Percentiles rank a stretch among this genome's conserved stretches.
Conservation (phyloP, 2,329 filamentous ascomycete genomes). For the Nothophaeocryptopus gaeumannii region DNA sequence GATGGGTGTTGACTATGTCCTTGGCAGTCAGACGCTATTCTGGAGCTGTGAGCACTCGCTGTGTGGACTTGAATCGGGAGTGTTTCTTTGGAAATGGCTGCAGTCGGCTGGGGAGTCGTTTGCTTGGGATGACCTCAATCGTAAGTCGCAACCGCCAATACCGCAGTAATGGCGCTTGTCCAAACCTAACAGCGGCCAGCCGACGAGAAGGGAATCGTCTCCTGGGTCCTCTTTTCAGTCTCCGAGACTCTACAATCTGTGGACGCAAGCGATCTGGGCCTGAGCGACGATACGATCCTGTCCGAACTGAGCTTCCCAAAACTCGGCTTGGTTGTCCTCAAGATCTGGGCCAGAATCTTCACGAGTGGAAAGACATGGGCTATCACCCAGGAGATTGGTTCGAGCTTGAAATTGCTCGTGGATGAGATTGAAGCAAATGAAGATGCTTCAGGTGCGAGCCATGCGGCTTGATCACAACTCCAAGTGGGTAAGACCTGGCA, state of each 20-base stretch:
- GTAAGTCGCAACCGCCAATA: too few relatives aligned
- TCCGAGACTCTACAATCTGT: slow-evolving; percentile 39
- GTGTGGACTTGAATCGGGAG: slow-evolving; percentile 54
- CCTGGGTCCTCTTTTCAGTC: slow-evolving; percentile 49
- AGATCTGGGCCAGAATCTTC: slow-evolving; percentile 4
- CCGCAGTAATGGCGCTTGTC: too few relatives aligned
- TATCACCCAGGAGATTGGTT: not conserved
- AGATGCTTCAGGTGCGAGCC: too few relatives aligned
- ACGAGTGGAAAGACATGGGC: not conserved
- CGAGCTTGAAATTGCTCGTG: too few relatives aligned
- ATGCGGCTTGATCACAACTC: too few relatives aligned
- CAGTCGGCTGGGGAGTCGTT: slow-evolving; percentile 14
- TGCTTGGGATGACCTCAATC: slow-evolving; percentile 25
- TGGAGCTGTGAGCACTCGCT: slow-evolving; percentile 59
- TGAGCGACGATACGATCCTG: not conserved
- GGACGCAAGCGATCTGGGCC: not conserved
- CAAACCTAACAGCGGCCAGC: too few relatives aligned
- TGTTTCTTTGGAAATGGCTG: slow-evolving; percentile 54
- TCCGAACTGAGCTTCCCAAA: not conserved
- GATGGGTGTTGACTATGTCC: slow-evolving; percentile 54
- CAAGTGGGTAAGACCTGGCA: too few relatives aligned
- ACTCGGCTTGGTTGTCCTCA: slow-evolving; percentile 1
- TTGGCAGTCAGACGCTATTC: slow-evolving; percentile 55
- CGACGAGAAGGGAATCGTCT: slow-evolving; percentile 45
- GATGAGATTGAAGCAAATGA: too few relatives aligned